Base-by-base conservation (phyloP, 164 flowering plant species). In the Euptelea pleiosperma region DNA sequence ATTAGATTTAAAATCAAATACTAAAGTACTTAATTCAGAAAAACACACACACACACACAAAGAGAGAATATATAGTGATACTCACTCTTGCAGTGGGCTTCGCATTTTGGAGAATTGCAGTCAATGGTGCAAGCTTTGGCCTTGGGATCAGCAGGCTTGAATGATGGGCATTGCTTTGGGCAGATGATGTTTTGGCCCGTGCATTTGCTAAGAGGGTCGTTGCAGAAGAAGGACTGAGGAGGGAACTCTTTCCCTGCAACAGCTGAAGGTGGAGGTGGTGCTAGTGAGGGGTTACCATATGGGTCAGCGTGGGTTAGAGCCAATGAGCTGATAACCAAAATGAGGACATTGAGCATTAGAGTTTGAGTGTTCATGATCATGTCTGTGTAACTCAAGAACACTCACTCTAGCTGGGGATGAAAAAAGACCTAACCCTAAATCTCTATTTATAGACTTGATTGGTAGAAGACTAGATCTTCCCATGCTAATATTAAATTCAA, bases 81-180 rank as follows among this genome's bases (percentile, higher is more conserved):
- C 67, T 56, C 51, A 72, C 76, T 60, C 41, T 35, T 68, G 67
- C 72, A 72, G 3, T 26, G 36, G 26, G 70, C 76, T 57, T 72
- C 70, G 33, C 72, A 72, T 44, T 60, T 68, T 31, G 62, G 58
- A 12, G 72, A 68, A 18, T 60, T 44, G 66, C 76, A 72, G 34
- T 72, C 69, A 2, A 72, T 29, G 55, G 37, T 50, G 63, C 76
- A 72, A 46, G 57, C 76, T 50, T 72, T 72, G 37, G 66, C 59
- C 3, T 37, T 72, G 40, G 66, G 55, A 30, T 61, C 54, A 4
- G 63, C 42, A 3, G 76, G 76, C 40, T 61, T 68, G 57, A 72
- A 43, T 31, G 55, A 28, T 4, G 75, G 72, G 62, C 75, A 72
- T 53, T 72, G 55, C 1, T 9, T 2, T 2, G 75, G 75, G 52